Evolutionary conservation across 192 early-diverging fungal genomes (phyloP), one percentile per base, ranked within the genome.

Genomic region (Phycomyces blakesleeanus): DNA sequence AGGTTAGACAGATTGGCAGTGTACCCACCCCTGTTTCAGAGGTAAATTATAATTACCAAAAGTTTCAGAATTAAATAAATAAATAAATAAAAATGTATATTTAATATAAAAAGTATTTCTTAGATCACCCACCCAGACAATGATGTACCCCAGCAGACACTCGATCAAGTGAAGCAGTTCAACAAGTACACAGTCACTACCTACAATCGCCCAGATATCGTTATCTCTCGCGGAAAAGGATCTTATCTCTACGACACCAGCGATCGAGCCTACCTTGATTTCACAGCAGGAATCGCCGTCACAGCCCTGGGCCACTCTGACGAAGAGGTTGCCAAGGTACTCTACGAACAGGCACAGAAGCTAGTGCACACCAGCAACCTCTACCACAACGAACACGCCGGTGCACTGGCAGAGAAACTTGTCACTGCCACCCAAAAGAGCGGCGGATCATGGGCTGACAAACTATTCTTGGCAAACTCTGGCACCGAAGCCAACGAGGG

Each of bases 401-500:
- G 87, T 3, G 75, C 75, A 49, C 77, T 96, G 47, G 95, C 97
- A 0, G 81, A 89, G 55, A 59, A 66, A 20, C 72, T 99, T 24
- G 85, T 97, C 10, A 76, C 85, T 40, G 72, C 76, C 5, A 88
- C 91, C 0, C 54, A 66, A 20, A 72, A 70, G 34, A 75, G 76
- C 10, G 77, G 66, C 5, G 82, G 83, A 20, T 55, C 40, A 1
- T 76, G 72, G 59, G 84, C 85, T 22, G 47, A 63, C 29, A 92
- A 92, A 64, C 88, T 96, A 47, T 99, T 99, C 69, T 93, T 97
- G 59, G 81, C 92, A 25, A 99, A 99, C 79, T 94, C 93, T 25
- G 97, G 97, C 59, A 97, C 97, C 0, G 97, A 99, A 72, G 95
- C 97, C 24, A 99, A 99, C 72, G 95, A 99, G 74, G 96, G 94